Conservation (phyloP, 2,329 filamentous ascomycete genomes). For the Capronia epimyces region DNA sequence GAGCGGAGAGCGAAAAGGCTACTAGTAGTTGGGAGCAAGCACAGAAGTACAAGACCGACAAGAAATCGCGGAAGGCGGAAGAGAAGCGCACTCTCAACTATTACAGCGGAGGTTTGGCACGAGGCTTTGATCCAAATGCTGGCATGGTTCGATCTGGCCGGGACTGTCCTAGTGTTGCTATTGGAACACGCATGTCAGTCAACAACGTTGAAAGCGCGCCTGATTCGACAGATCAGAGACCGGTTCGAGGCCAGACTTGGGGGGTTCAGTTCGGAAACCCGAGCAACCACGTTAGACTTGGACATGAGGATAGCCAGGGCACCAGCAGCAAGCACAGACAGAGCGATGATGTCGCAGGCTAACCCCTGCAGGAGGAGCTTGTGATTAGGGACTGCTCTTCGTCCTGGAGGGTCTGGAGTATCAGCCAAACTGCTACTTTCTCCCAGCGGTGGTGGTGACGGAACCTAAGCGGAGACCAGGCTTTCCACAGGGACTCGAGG, state of each 20-base stretch:
- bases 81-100: slow-evolving; percentile 40
- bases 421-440: no score
- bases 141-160: slow-evolving; percentile 15
- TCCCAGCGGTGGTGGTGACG: no score
- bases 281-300: not conserved
- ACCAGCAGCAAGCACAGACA: no score
- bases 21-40: slow-evolving; percentile 4
- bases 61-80: slow-evolving; percentile 34
- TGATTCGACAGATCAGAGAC: not conserved
- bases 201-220: not conserved
- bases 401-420: no score
- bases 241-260: slow-evolving; percentile 11
- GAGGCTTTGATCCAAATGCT: slow-evolving; percentile 25
- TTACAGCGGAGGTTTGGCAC: slow-evolving; percentile 12
- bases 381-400: no score
- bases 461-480: no score
- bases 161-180: not conserved
- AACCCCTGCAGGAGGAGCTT: no score
- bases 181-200: not conserved
- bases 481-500: no score
- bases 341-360: no score
- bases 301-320: no score
- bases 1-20: slow-evolving; percentile 1
- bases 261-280: slow-evolving; percentile 9
- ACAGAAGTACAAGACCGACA: slow-evolving; percentile 9